These are phyloP conservation scores for Herpetospermum pedunculosum DNA, from an alignment of 306 rosid genomes.

Conservation along the genomic window DNA sequence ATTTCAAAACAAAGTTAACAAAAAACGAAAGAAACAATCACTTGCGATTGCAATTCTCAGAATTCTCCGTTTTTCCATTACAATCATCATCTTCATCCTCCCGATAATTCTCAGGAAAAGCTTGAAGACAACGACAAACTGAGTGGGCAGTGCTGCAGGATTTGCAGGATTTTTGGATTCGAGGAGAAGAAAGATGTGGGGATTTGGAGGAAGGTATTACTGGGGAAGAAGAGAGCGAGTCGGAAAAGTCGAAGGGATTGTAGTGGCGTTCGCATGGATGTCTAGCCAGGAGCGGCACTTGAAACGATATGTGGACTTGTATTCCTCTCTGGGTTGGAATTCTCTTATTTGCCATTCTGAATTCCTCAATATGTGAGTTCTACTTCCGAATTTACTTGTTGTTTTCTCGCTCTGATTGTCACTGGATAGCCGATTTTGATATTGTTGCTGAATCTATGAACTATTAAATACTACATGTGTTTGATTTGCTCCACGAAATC, in stretches of 20 bases:
- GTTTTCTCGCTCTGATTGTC: neutral
- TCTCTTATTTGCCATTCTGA: slow-evolving; percentile 74
- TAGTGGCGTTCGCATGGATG: slow-evolving; percentile 84
- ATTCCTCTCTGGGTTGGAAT: slow-evolving; percentile 70
- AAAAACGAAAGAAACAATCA: neutral
- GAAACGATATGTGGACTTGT: slow-evolving; percentile 58
- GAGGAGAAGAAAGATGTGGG: slow-evolving; percentile 55
- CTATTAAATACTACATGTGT: neutral
- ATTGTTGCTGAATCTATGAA: neutral
- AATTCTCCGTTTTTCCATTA: neutral
- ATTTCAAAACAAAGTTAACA: neutral
- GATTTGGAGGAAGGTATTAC: slow-evolving; percentile 70
- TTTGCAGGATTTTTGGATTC: neutral
- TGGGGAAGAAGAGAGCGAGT: slow-evolving; percentile 61
- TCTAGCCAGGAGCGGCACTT: slow-evolving; percentile 68
- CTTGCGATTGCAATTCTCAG: neutral
- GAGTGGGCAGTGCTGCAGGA: neutral
- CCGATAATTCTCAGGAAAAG: neutral
- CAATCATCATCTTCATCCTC: neutral
- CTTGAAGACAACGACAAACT: neutral
- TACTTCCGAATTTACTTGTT: neutral
- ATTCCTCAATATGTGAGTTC: slow-evolving; percentile 74
- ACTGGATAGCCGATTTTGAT: neutral
- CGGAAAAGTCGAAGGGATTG: slow-evolving; percentile 56
- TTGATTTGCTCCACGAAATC: neutral